phyloP scores from a whole-genome alignment of 805 yeast genomes.

The Saturnispora galanensis region DNA sequence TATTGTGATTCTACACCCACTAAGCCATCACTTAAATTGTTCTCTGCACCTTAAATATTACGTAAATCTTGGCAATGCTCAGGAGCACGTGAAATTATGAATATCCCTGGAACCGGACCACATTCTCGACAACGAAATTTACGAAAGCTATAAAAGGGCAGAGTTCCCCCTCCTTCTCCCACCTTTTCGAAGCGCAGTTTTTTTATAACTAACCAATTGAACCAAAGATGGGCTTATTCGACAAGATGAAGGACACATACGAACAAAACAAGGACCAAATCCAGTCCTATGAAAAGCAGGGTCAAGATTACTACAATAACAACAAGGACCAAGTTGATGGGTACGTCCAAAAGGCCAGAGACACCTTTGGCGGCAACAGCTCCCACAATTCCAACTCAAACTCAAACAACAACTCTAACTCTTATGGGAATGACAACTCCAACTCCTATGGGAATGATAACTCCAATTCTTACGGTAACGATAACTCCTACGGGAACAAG shows the following conservation, averaged over 20 bases:
- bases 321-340: constrained; percentile 18
- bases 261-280: constrained; percentile 15
- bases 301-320: constrained; percentile 21
- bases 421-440: neutral
- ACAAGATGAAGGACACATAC: constrained; percentile 24
- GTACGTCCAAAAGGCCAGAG: constrained; percentile 15
- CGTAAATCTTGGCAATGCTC: too few relatives aligned
- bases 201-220: too few relatives aligned
- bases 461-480: constrained; percentile 1
- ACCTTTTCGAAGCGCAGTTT: too few relatives aligned
- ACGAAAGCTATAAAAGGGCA: too few relatives aligned
- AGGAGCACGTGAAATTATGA: too few relatives aligned
- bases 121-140: too few relatives aligned
- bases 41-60: too few relatives aligned
- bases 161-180: too few relatives aligned
- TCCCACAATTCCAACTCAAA: neutral
- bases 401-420: constrained; percentile 12
- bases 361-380: neutral
- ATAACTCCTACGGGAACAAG: neutral
- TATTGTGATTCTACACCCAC: too few relatives aligned
- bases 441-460: neutral
- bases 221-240: constrained; percentile 4
- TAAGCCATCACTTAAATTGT: too few relatives aligned
- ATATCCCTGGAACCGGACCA: too few relatives aligned
- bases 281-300: constrained; percentile 20